Evolutionary conservation across 441 rosid species (phyloP).

Genomic region (Syzygium syzygioides): DNA sequence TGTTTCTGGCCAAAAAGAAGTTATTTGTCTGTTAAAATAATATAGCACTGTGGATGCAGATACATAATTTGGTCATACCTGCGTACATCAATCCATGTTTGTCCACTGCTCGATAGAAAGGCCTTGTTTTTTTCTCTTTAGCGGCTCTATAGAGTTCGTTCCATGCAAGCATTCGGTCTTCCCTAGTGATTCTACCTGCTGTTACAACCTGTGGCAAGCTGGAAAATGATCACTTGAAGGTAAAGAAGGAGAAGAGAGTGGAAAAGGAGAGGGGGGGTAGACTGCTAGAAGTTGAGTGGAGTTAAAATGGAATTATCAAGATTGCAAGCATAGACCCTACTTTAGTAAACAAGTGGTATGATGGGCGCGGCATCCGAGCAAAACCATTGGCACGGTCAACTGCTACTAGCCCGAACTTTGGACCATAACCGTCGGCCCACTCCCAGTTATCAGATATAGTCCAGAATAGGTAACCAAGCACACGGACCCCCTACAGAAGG

Average conservation of each 20-base stretch:
- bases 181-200: conserved; percentile 54
- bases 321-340: conserved; percentile 19
- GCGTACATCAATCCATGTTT: conserved; percentile 83
- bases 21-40: neutral
- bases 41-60: neutral
- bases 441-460: conserved; percentile 98
- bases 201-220: conserved; percentile 53
- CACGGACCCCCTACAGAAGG: conserved; percentile 62
- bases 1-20: neutral
- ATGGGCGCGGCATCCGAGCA: conserved; percentile 71
- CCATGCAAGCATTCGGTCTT: conserved; percentile 75
- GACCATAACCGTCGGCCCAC: conserved; percentile 99
- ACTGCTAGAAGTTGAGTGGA: neutral
- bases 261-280: neutral
- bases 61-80: conserved; percentile 36
- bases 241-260: neutral
- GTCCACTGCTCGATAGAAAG: conserved; percentile 74
- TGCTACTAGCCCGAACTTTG: conserved; percentile 94
- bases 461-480: conserved; percentile 90
- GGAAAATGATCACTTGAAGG: neutral
- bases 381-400: conserved; percentile 77
- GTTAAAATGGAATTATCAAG: neutral
- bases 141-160: conserved; percentile 65
- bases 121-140: conserved; percentile 49
- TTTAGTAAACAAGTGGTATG: conserved; percentile 83